phyloP scores from a whole-genome alignment of 192 early-diverging fungal genomes.

The Allomyces macrogynus region DNA sequence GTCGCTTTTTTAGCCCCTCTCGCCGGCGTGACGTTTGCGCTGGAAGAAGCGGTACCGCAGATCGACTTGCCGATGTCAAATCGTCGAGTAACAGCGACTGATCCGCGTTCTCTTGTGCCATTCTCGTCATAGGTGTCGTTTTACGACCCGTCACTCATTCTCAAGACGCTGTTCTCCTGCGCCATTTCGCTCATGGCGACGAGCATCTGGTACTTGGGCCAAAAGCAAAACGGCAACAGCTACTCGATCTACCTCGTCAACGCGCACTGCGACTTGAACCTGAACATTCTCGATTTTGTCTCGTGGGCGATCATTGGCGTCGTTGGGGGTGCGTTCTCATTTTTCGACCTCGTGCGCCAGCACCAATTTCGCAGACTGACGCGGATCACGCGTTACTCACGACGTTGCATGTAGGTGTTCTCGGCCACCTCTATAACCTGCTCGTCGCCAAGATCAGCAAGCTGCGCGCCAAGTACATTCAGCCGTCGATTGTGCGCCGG shows the following conservation, averaged over 20 bases:
- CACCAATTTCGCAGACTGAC: too few relatives aligned
- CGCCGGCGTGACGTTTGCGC: neutral
- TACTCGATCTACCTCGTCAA: neutral
- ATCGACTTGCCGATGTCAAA: too few relatives aligned
- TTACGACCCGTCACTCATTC: neutral
- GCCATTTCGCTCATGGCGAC: neutral
- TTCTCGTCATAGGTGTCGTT: too few relatives aligned
- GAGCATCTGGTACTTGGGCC: neutral
- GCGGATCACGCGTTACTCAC: too few relatives aligned
- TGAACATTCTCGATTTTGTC: neutral
- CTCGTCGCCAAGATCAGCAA: neutral
- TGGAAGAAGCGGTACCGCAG: neutral
- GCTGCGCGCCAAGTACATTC: neutral
- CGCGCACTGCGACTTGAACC: neutral
- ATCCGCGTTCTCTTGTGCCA: too few relatives aligned
- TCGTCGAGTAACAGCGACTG: too few relatives aligned
- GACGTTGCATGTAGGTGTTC: neutral
- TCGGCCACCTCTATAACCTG: neutral
- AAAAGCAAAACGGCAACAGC: neutral
- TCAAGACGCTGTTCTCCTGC: neutral
- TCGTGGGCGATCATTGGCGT: too few relatives aligned
- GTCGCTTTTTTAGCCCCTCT: neutral
- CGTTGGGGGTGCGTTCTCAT: too few relatives aligned
- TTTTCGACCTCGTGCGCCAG: too few relatives aligned
- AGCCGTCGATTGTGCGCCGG: neutral